These are phyloP conservation scores for Uromyces viciae-fabae DNA, from an alignment of 1,284 basidiomycete genomes.

Conservation along the genomic window DNA sequence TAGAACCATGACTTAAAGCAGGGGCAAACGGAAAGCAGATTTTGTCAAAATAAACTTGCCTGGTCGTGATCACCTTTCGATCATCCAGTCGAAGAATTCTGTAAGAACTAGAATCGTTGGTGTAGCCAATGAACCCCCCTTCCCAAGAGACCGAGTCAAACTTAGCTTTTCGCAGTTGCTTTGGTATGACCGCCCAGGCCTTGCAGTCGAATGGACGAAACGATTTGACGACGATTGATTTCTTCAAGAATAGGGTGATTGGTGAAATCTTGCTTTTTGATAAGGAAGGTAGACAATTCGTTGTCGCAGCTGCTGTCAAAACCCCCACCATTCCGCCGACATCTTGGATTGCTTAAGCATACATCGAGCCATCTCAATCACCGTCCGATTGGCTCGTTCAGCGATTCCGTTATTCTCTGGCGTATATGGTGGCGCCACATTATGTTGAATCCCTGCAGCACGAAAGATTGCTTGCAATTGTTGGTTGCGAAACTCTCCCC, in stretches of 20 bases:
- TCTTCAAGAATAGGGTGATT: not conserved
- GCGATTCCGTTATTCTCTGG: not conserved
- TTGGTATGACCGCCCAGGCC: not conserved
- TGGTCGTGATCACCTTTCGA: not conserved
- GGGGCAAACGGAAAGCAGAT: not conserved
- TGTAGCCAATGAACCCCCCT: not conserved
- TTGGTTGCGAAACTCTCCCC: not conserved
- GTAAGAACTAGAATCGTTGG: not conserved
- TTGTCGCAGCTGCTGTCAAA: not conserved
- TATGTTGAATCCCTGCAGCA: not conserved
- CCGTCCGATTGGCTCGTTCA: not conserved
- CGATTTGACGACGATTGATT: not conserved
- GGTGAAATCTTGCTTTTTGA: not conserved
- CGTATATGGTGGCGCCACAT: not conserved
- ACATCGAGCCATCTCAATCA: not conserved
- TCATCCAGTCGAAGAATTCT: not conserved
- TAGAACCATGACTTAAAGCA: not conserved
- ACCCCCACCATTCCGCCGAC: not conserved
- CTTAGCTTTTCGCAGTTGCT: not conserved
- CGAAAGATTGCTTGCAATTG: not conserved
- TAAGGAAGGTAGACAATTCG: not conserved
- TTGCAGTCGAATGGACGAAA: not conserved
- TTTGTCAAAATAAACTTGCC: not conserved
- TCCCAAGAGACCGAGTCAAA: not conserved
- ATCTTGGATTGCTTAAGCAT: not conserved